Base-by-base conservation (phyloP, 129 eudicot species). In the Ambrosia trifida region DNA sequence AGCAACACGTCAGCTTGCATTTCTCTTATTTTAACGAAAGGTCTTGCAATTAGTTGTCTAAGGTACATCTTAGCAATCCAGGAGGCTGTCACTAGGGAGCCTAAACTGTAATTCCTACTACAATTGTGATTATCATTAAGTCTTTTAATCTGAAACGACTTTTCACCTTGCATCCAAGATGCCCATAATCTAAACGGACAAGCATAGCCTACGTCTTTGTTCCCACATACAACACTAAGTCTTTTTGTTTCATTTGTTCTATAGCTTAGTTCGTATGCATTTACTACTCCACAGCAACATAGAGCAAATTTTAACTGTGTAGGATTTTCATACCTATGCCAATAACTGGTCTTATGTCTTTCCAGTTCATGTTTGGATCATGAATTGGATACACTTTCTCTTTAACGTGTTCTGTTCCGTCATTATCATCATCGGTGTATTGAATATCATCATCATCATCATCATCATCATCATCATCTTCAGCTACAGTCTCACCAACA, bases 61-160 rank as follows among this genome's bases (percentile, higher is more conserved):
- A 49, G 1, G 20, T 14, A 47, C 52, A 47, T 47, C n/a, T 47
- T 47, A 11, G 52, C 52, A 47, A 47, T 47, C 52, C 17, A 47
- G 3, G 56, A 50, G 7, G 56, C 24, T 50, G 24, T 50, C 56
- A 50, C 56, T 50, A 47, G 4, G 20, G 56, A 50, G 16, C 11
- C 57, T 16, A 51, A 16, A 51, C 20, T 51, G 57, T 51, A 51
- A 51, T 51, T 51, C 57, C 11, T 51, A 51, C 57, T 51, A 51
- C 57, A 51, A 2, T 51, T 51, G 20, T 51, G 57, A 51, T 47
- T 51, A n/a, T 16, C 11, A 51, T 51, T 51, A 51, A 51, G 57
- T 9, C 24, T 16, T 16, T 51, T 51, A 51, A 51, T 51, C 24
- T 51, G 57, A 16, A 51, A 51, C 16, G 28, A 51, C 24, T 51